Percentiles rank a stretch among this genome's conserved stretches.
These are phyloP conservation scores for Tilletia setariae DNA, from an alignment of 1,284 basidiomycete genomes.

Conservation along the genomic window DNA sequence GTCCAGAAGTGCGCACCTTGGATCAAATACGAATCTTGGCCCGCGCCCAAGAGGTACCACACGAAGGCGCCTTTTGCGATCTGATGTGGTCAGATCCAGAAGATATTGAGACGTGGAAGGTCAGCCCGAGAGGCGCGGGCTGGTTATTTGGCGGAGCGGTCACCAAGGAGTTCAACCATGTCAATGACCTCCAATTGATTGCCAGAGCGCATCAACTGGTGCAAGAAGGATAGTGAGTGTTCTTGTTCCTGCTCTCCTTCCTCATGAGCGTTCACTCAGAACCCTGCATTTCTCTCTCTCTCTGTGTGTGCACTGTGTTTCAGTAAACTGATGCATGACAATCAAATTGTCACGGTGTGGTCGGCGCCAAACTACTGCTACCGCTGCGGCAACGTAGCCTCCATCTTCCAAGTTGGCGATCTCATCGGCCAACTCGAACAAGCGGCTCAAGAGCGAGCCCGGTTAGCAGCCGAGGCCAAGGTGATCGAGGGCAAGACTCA, in stretches of 20 bases:
- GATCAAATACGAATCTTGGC: slow-evolving; percentile 89
- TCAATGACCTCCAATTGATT: slow-evolving; percentile 77
- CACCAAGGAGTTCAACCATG: slow-evolving; percentile 84
- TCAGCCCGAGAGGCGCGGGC: slow-evolving; percentile 87
- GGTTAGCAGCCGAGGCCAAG: neutral
- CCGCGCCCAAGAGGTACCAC: slow-evolving; percentile 89
- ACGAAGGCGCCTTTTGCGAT: slow-evolving; percentile 93
- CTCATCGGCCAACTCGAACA: slow-evolving; percentile 22
- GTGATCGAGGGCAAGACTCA: neutral
- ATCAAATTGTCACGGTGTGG: slow-evolving; percentile 43
- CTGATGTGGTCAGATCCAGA: slow-evolving; percentile 98
- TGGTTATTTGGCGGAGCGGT: slow-evolving; percentile 91
- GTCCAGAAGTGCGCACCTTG: slow-evolving; percentile 83
- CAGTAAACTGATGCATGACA: slow-evolving; percentile 44
- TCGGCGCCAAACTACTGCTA: slow-evolving; percentile 47
- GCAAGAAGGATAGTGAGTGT: slow-evolving; percentile 58
- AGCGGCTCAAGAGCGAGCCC: neutral
- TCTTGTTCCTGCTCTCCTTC: neutral
- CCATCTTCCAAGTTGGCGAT: slow-evolving; percentile 51
- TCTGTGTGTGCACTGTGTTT: neutral
- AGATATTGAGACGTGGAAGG: slow-evolving; percentile 90
- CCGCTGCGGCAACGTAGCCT: slow-evolving; percentile 54
- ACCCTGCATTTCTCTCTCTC: too few species aligned
- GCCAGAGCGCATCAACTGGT: slow-evolving; percentile 92
- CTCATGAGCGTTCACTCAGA: too few species aligned